Evolutionary conservation across 2,329 filamentous ascomycete species (phyloP), one percentile per base, ranked within the genome.

Genomic region (Penicillium corylophilum): DNA sequence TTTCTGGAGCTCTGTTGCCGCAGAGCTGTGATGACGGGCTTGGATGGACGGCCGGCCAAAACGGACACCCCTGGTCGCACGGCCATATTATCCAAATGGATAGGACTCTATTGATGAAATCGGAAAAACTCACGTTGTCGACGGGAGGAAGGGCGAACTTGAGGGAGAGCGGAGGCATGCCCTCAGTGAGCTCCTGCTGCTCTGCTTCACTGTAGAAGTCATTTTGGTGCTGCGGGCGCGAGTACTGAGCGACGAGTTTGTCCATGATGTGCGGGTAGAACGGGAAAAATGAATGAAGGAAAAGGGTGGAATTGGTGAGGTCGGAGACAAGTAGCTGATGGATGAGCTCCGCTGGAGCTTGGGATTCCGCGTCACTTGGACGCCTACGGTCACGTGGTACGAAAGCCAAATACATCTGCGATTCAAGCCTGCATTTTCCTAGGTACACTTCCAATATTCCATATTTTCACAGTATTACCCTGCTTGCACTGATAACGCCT

Each of bases 71-170:
- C 35, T 12, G 35, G 8, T 13, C 35, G 16, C 29, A 47, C 38
- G 31, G 18, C 44, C 45, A 58, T 50, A 46, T 33, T 15, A 46
- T 5, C 33, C 20, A 39, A 36, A 51, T 23, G 15, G 24, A 15
- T 9, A 10, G 26, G 44, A 23, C 13, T 9, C n/a, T 4, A 10
- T 36, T 15, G 24, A 45, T 18, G 35, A 15, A n/a, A 35, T 36
- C 38, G 18, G 7, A 42, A 33, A 35, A 50, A 75, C 85, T 68
- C 79, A 95, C 91, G 76, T 95, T 89, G 65, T 90, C 87, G 74
- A 97, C 84, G 47, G 94, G 93, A 51, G 94, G 94, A 76, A 99
- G 87, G 66, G 90, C 89, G 77, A 99, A 99, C 77, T 92, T 95
- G 72, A 96, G 84, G 48, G 90, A 93, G 64, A 96, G 81, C 64